Evolutionary conservation across 139 green algal species (phyloP).

Genomic region (Ettlia oleoabundans): DNA sequence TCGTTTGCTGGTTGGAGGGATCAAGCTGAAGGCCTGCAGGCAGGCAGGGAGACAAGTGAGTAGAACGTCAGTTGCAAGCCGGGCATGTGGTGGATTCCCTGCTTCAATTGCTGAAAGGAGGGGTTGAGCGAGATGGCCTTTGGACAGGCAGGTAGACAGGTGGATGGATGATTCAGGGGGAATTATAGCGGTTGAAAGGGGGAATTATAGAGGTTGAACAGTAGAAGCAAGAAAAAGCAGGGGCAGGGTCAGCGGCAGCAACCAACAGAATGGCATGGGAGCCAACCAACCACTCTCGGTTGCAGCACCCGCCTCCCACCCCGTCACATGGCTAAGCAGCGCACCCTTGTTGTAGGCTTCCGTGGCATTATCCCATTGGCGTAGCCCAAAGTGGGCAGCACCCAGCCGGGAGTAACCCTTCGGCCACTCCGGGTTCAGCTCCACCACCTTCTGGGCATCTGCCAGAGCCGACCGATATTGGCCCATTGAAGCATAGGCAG

Average conservation of each 20-base stretch:
- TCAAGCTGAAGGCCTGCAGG: constrained; percentile 79
- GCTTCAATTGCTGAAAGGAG: background rate
- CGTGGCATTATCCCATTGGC: constrained; percentile 75
- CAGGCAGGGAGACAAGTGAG: background rate
- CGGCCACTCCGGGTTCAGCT: constrained; percentile 90
- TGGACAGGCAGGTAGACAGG: too few species aligned
- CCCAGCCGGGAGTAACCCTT: constrained; percentile 96
- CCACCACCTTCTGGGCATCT: constrained; percentile 87
- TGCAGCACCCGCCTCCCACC: background rate
- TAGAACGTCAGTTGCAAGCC: background rate
- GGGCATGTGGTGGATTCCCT: background rate
- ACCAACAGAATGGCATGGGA: too few species aligned
- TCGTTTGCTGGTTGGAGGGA: constrained; percentile 74
- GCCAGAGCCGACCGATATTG: constrained; percentile 82
- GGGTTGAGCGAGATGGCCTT: too few species aligned
- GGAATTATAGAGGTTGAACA: too few species aligned
- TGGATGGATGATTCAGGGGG: too few species aligned
- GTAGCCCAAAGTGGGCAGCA: constrained; percentile 79
- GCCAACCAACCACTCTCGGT: too few species aligned
- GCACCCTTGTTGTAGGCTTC: constrained; percentile 80
- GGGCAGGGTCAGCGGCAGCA: too few species aligned
- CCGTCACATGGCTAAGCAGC: background rate
- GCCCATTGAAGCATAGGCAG: constrained; percentile 81
- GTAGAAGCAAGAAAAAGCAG: too few species aligned
- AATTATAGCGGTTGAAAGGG: too few species aligned